A percentile compares a stretch with the other conserved stretches of the same genome.
Conservation (phyloP, 768 basidiomycete genomes). For the Nevesoporus exiguus region DNA sequence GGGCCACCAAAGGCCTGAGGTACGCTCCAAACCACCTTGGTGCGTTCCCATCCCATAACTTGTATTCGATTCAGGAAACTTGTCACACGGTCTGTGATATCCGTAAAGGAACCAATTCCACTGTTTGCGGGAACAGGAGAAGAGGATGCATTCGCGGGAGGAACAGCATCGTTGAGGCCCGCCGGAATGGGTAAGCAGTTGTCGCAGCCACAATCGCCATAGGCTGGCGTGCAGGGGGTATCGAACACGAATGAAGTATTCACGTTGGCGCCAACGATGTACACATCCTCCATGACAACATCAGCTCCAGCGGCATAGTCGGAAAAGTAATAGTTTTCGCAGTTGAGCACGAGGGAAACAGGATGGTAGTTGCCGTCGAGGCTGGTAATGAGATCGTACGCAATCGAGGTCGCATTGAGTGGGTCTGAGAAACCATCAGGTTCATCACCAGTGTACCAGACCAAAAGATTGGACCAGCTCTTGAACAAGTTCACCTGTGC, state of each 20-base stretch:
- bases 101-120: conserved; percentile 45
- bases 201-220: conserved; percentile 73
- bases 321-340: conserved; percentile 61
- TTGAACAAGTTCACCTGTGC: conserved; percentile 67
- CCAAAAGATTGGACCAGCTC: conserved; percentile 59
- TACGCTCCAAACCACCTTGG: conserved; percentile 72
- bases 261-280: conserved; percentile 50
- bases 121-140: conserved; percentile 19
- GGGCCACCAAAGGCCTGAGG: conserved; percentile 70
- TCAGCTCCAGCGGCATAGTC: conserved; percentile 62
- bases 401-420: conserved; percentile 46
- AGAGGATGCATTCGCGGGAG: conserved; percentile 20
- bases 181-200: conserved; percentile 45
- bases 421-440: conserved; percentile 69
- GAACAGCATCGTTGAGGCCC: conserved; percentile 37
- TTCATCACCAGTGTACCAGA: conserved; percentile 74
- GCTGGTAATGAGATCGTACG: conserved; percentile 56
- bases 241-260: conserved; percentile 58
- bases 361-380: conserved; percentile 70
- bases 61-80: conserved; percentile 55
- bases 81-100: conserved; percentile 66
- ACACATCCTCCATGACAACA: conserved; percentile 63
- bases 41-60: conserved; percentile 61
- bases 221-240: conserved; percentile 59
- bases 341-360: conserved; percentile 60